Evolutionary conservation across 306 rosid species (phyloP).

Genomic region (Abrus pulchellus): DNA sequence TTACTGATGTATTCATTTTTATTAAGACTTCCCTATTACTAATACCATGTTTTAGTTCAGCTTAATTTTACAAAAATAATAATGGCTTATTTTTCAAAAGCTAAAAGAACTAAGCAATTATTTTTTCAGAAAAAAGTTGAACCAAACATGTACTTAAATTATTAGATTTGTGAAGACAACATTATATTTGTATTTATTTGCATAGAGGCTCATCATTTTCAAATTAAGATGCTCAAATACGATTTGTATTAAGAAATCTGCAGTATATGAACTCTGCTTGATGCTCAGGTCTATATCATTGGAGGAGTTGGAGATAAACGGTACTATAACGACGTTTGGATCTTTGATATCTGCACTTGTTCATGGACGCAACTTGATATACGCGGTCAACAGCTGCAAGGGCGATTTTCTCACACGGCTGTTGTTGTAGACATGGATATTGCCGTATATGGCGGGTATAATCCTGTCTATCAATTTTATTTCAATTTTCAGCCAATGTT

Average conservation of each 20-base stretch:
- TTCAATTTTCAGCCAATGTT: neutral
- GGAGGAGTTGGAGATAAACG: constrained; percentile 90
- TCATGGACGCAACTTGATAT: constrained; percentile 74
- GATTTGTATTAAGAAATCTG: neutral
- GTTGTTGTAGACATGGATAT: constrained; percentile 70
- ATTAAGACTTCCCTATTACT: neutral
- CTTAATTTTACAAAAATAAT: too few relatives aligned
- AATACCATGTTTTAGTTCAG: neutral
- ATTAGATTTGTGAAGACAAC: too few relatives aligned
- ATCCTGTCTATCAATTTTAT: neutral
- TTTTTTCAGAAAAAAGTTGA: too few relatives aligned
- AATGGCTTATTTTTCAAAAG: too few relatives aligned
- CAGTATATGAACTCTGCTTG: constrained; percentile 1
- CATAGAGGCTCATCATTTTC: neutral
- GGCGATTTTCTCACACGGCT: constrained; percentile 89
- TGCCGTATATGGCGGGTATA: constrained; percentile 80
- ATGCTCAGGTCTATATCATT: constrained; percentile 70
- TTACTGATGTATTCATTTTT: neutral
- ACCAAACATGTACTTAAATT: too few relatives aligned
- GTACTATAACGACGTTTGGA: constrained; percentile 84
- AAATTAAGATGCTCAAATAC: neutral
- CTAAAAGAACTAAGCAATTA: too few relatives aligned
- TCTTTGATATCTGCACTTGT: constrained; percentile 71
- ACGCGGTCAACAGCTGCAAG: constrained; percentile 75
- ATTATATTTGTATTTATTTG: neutral